Evolutionary conservation across 2,329 filamentous ascomycete genomes (phyloP), one percentile per base, ranked within the genome.

Genomic region (Hypoxylon sp.): DNA sequence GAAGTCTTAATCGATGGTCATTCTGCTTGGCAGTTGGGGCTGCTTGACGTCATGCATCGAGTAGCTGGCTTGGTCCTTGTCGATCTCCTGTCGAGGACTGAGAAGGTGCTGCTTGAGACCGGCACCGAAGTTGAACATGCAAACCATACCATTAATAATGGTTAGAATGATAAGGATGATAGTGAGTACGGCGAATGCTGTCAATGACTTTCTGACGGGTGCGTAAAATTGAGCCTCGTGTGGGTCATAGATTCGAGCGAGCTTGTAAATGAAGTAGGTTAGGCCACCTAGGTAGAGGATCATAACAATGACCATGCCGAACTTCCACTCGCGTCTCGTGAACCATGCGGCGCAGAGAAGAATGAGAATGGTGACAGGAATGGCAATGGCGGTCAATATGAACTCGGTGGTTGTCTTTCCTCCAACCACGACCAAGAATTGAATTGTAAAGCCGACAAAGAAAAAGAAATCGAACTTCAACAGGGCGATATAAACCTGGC

Each of bases 401-500:
- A 96, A 93, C 80, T 99, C 96, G 75, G 89, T 84, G 69, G 91
- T 87, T 52, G 87, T 86, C 71, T 87, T 84, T 67, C 84, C 87
- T 48, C 88, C 91, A 66, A 99, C 94, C 65, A 98, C 92, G 74
- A 99, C 95, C 59, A 98, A 88, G 81, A 99, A 99, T 78, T 99
- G 96, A 51, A 99, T 93, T 5, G 96, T 98, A 81, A 99, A 99
- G 60, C 95, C 96, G 55, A 99, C 89, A 86, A 99, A 99, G 86
- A 99, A 98, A 89, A 99, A 99, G 82, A 99, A 98, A 83, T 99
- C 96, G 80, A 99, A 99, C 82, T 99, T 99, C 72, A 99, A 87
- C 10, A 99, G 88, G 39, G 96, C 94, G 77, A 99, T 98, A 81
- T 98, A 99, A 80, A 99, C 94, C 94, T 97, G 70, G 5, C 8